Conservation (phyloP, 2,329 filamentous ascomycete species). For the Cladobotryum protrusum region DNA sequence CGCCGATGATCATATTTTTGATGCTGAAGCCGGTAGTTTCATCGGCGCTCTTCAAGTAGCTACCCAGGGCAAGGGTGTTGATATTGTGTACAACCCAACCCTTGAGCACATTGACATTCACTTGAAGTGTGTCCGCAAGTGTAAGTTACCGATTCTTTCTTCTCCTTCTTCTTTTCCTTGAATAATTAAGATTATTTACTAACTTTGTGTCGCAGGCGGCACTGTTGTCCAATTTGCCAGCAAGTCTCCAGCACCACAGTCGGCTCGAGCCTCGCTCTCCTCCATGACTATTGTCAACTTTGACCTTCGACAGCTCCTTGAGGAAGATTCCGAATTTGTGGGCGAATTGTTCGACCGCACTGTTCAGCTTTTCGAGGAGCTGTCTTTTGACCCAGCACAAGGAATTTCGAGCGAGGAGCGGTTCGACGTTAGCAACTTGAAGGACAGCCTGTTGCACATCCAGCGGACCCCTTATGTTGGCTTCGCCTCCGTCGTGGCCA, state of each 20-base stretch:
- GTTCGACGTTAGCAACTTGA: constrained; percentile 19
- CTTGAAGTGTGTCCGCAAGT: constrained; percentile 29
- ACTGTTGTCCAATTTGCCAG: constrained; percentile 26
- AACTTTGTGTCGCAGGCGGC: constrained; percentile 20
- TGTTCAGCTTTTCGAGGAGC: constrained; percentile 6
- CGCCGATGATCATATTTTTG: constrained; percentile 31
- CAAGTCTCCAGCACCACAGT: constrained; percentile 16
- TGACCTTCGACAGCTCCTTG: constrained; percentile 27
- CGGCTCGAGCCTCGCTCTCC: constrained; percentile 10
- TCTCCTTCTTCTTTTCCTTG: not conserved
- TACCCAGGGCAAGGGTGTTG: constrained; percentile 30
- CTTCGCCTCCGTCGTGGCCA: constrained; percentile 14
- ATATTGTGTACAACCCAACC: constrained; percentile 43
- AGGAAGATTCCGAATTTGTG: constrained; percentile 27
- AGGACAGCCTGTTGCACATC: constrained; percentile 22
- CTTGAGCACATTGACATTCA: constrained; percentile 27
- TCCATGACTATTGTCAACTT: constrained; percentile 26
- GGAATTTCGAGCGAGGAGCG: not conserved
- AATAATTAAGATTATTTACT: not conserved
- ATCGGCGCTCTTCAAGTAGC: constrained; percentile 25
- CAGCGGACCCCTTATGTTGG: constrained; percentile 22
- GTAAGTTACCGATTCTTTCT: constrained; percentile 21
- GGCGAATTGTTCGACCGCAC: constrained; percentile 22
- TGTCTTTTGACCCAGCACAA: not conserved
- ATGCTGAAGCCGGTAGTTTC: constrained; percentile 28